Evolutionary conservation across 164 flowering plant genomes (phyloP), one percentile per base, ranked within the genome.

Genomic region (Brasenia schreberi): DNA sequence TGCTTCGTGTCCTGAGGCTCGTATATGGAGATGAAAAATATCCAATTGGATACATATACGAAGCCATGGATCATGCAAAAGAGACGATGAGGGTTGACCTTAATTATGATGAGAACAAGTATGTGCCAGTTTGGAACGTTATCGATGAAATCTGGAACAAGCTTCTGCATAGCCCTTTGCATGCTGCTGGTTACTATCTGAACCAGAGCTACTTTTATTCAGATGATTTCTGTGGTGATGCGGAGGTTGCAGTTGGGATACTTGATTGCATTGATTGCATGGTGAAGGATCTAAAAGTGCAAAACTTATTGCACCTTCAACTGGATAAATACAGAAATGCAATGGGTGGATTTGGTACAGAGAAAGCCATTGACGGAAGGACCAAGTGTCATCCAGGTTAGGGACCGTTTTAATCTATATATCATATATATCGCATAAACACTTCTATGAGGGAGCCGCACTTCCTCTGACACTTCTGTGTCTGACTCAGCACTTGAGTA

Each of bases 51-150:
- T 78, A 64, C 77, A 80, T 90, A 66, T 90, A 90, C 44, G 91
- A 90, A 68, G 79, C 87, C 1, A 81, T 87, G 76, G 96, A 87
- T 69, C 87, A 84, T 61, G 82, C 68, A 12, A 90, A 90, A 66
- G 93, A 87, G 66, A 72, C 74, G 0, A 84, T 90, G 43, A 68
- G 72, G 66, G 62, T 66, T 63, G 83, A 76, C 60, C 75, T 81
- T 12, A 69, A 72, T 18, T 23, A 64, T 64, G 77, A 73, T 64
- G 69, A 74, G 71, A 16, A 73, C 23, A 65, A 67, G 43, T 83
- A 82, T 70, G 19, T 19, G 58, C 80, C 80, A 1, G 65, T 79
- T 43, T 89, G 93, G 93, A 43, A 72, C 33, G 61, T 78, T 16
- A 80, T 89, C 6, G 93, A 89, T 75, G 81, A 68, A 59, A 74